Base-by-base conservation (phyloP, 352 stramenopile genomes). In the Phytophthora macrochlamydospora region DNA sequence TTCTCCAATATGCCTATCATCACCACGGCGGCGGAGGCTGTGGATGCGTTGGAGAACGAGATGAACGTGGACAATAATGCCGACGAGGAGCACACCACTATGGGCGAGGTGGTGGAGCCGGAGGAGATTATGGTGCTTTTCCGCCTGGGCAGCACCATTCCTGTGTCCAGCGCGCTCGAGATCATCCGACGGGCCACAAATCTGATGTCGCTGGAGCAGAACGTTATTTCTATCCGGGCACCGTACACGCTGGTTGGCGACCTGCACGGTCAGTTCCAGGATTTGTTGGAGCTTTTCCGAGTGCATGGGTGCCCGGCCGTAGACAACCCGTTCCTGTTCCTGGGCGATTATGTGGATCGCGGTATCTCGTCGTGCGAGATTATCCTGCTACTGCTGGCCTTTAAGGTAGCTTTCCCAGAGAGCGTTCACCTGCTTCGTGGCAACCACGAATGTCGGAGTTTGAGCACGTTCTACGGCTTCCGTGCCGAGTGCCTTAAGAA, bases 391-490 rank as follows among this genome's bases (percentile, higher is more conserved):
- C 76, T 99, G 29, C 71, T 99, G 13, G 92, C 95, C 2, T 99
- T 98, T 75, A 99, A 99, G 71, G 98, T 99, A 56, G 98, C 98
- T 76, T 99, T 98, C 64, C 98, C 98, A 2, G 78, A 98, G 65
- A 99, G 99, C 75, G 98, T 99, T 56, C 99, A 99, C 75, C 77
- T 99, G 30, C 83, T 99, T 31, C 91, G 98, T 51, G 98, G 98
- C 4, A 99, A 99, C 80, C 97, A 99, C 74, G 98, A 99, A 76
- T 99, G 96, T 62, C 94, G 97, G 9, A 99, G 92, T 38, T 98
- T 99, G 37, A 99, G 98, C 76, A 97, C 97, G 64, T 99, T 99
- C 69, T 99, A 99, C 75, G 98, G 98, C n/a, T 99, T 99, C 69
- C 99, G 99, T 51, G 93, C 98, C 69, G 98, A 99, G 79, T 99